These are phyloP conservation scores for Tolypocladium pustulatum DNA, from an alignment of 2,329 filamentous ascomycete genomes.

Conservation along the genomic window DNA sequence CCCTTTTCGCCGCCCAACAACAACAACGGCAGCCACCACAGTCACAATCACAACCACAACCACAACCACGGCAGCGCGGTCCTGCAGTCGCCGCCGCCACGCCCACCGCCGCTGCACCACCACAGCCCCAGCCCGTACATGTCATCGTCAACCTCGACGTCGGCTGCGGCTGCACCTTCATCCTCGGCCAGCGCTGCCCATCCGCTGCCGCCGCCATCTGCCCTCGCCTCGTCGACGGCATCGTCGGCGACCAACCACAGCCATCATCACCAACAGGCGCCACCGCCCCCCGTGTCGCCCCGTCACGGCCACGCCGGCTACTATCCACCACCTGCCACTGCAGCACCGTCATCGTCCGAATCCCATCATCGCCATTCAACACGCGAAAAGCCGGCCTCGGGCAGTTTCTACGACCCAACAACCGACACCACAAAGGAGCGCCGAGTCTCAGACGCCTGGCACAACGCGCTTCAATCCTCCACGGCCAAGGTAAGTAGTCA, in stretches of 20 bases:
- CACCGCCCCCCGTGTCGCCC: slow-evolving; percentile 26
- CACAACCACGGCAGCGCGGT: slow-evolving; percentile 16
- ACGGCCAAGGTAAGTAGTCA: slow-evolving; percentile 34
- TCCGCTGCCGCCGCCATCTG: slow-evolving; percentile 18
- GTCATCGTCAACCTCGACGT: slow-evolving; percentile 19
- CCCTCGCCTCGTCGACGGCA: slow-evolving; percentile 12
- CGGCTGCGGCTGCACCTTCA: slow-evolving; percentile 12
- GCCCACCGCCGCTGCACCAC: slow-evolving; percentile 12
- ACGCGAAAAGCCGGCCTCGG: slow-evolving; percentile 28
- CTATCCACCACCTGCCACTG: slow-evolving; percentile 7
- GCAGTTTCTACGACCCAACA: slow-evolving; percentile 44
- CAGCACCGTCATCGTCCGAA: slow-evolving; percentile 1
- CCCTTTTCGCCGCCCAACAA: slow-evolving; percentile 14
- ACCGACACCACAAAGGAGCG: slow-evolving; percentile 39
- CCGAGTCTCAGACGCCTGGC: slow-evolving; percentile 37
- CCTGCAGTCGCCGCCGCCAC: slow-evolving; percentile 21
- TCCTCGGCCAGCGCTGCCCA: slow-evolving; percentile 14
- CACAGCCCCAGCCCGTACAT: slow-evolving; percentile 24
- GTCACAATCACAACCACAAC: slow-evolving; percentile 13
- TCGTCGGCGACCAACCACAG: slow-evolving; percentile 5
- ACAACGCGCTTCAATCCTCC: slow-evolving; percentile 29
- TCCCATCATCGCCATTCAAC: slow-evolving; percentile 19
- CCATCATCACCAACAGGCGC: slow-evolving; percentile 16
- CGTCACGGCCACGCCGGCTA: slow-evolving; percentile 25
- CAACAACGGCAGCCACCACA: slow-evolving; percentile 10